Evolutionary conservation across 2,329 filamentous ascomycete genomes (phyloP), one percentile per base, ranked within the genome.

Genomic region (Cercospora janseana): DNA sequence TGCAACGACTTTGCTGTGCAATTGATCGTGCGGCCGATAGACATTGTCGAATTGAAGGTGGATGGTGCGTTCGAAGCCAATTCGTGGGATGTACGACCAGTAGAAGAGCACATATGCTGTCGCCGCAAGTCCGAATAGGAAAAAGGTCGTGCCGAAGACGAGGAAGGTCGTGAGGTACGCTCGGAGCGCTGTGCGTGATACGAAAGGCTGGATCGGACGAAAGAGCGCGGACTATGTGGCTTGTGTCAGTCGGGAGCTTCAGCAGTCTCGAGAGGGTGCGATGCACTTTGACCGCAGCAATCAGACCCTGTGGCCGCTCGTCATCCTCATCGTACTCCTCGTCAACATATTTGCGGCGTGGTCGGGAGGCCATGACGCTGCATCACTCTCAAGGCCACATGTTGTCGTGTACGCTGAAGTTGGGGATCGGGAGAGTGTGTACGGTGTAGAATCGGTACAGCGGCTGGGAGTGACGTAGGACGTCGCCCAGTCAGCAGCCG

Each of bases 81-180:
- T 79, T 45, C 80, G 77, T 1, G 85, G 85, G 16, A 88, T 79
- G 69, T 83, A 87, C 54, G 76, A 78, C 67, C 78, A 76, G 72
- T 88, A 88, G 70, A 88, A 87, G 13, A 83, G 69, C 27, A 74
- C 72, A 64, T 87, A 88, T 26, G 82, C 81, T 29, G 80, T 63
- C 5, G 77, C 69, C 4, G 85, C 82, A 15, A 82, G 66, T 28
- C 72, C 75, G 34, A 86, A 69, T 43, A 88, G 76, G 31, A 79
- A 57, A 12, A 77, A 58, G 3, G 78, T 77, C 16, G 81, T 74
- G 43, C 71, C 57, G 37, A 78, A 64, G 56, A 82, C 71, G 18
- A 85, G 73, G 10, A 77, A 56, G 10, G 76, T 80, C 51, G 79
- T 80, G 40, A 88, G 67, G 64, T 87, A 88, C 23, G 82, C 79